phyloP scores from a whole-genome alignment of 352 stramenopile genomes.

The Pythium graminicola region DNA sequence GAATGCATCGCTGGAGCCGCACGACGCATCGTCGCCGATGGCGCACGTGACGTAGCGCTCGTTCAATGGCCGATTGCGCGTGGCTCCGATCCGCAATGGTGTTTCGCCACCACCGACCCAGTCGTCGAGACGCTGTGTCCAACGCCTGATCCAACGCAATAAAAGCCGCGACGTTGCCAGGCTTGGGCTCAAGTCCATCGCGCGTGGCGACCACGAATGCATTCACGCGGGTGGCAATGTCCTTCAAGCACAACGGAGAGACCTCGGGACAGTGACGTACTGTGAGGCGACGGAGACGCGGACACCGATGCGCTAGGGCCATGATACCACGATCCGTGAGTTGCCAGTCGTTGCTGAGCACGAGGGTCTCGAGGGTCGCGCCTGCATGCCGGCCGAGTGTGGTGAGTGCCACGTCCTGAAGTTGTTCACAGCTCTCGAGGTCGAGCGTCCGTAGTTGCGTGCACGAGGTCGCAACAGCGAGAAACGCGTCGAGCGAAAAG shows the following conservation, averaged over 20 bases:
- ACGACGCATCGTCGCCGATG: slow-evolving; percentile 33
- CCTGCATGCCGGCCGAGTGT: slow-evolving; percentile 31
- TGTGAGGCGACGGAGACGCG: slow-evolving; percentile 34
- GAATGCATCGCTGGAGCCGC: slow-evolving; percentile 50
- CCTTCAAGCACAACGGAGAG: slow-evolving; percentile 33
- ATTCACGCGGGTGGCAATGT: slow-evolving; percentile 30
- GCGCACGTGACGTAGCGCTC: slow-evolving; percentile 37
- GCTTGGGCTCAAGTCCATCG: slow-evolving; percentile 43
- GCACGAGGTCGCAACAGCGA: slow-evolving; percentile 34
- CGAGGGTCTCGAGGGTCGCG: slow-evolving; percentile 37
- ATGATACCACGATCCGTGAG: slow-evolving; percentile 47
- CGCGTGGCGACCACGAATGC: slow-evolving; percentile 29
- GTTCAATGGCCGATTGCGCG: slow-evolving; percentile 37
- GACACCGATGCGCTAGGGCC: slow-evolving; percentile 22
- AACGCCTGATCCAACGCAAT: slow-evolving; percentile 28
- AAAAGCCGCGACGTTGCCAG: slow-evolving; percentile 42
- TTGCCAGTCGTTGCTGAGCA: slow-evolving; percentile 67
- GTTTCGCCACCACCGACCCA: slow-evolving; percentile 43
- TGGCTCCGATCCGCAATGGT: slow-evolving; percentile 26
- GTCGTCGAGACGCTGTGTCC: slow-evolving; percentile 27
- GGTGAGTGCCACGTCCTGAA: slow-evolving; percentile 37
- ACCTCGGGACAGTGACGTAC: slow-evolving; percentile 62
- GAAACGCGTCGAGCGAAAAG: slow-evolving; percentile 51
- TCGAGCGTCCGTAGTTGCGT: slow-evolving; percentile 39
- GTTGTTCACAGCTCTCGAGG: slow-evolving; percentile 70